Evolutionary conservation across 2,329 filamentous ascomycete genomes (phyloP).

Genomic region (Monosporascus sp.): DNA sequence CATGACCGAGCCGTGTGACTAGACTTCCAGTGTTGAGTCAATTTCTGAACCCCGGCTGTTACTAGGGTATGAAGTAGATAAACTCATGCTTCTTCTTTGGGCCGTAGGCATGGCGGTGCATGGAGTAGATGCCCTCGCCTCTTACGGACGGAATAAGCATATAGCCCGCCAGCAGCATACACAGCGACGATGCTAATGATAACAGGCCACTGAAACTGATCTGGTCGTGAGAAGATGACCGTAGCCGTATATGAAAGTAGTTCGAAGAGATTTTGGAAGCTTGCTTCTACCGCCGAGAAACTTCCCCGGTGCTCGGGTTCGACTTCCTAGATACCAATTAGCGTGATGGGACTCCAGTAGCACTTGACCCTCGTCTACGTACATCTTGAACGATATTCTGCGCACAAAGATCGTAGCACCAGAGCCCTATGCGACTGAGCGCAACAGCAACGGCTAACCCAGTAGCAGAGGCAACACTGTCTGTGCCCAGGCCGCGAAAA

Average conservation of each 20-base stretch:
- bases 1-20: no score
- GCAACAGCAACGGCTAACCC: conserved; percentile 46
- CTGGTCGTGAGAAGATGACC: conserved; percentile 56
- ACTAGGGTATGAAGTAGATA: no score
- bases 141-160: conserved; percentile 51
- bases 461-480: conserved; percentile 33
- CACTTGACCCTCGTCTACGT: conserved; percentile 8
- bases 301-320: conserved; percentile 52
- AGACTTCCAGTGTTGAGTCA: no score
- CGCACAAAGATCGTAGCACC: conserved; percentile 56
- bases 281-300: conserved; percentile 64
- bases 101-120: neutral
- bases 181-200: conserved; percentile 53
- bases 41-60: no score
- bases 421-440: conserved; percentile 54
- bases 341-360: neutral
- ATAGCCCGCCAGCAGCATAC: conserved; percentile 41
- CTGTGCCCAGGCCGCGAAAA: conserved; percentile 2
- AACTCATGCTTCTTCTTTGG: neutral
- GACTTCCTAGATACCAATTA: conserved; percentile 40
- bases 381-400: conserved; percentile 60
- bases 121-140: conserved; percentile 59
- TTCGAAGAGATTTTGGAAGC: conserved; percentile 66
- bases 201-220: conserved; percentile 60
- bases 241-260: conserved; percentile 61